Percentiles rank a stretch among this genome's conserved stretches.
Conservation (phyloP, 108 stramenopile genomes). For the Ochromonas danica region DNA sequence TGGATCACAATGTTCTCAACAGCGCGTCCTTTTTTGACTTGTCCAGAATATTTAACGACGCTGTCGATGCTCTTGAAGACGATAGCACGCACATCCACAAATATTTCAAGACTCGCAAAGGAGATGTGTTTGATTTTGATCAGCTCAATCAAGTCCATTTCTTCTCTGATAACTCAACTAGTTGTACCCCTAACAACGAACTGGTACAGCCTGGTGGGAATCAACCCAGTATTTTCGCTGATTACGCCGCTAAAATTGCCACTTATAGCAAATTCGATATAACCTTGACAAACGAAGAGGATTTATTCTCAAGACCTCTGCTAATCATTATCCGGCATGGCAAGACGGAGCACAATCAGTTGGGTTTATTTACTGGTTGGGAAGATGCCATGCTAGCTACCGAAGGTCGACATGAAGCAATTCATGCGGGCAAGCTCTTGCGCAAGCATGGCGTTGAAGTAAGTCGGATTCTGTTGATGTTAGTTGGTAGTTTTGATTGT, state of each 20-base stretch:
- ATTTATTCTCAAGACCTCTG: constrained; percentile 41
- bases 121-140: neutral
- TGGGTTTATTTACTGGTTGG: constrained; percentile 90
- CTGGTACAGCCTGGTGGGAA: too few relatives aligned
- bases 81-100: neutral
- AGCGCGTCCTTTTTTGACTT: neutral
- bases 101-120: neutral
- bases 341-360: constrained; percentile 83
- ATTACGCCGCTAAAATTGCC: too few relatives aligned
- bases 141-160: neutral
- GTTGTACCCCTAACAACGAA: too few relatives aligned
- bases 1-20: neutral
- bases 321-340: constrained; percentile 89
- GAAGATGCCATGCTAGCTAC: constrained; percentile 75
- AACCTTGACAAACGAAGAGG: too few relatives aligned
- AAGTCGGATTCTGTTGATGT: too few relatives aligned
- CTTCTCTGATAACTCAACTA: neutral
- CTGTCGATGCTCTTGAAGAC: neutral
- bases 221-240: too few relatives aligned
- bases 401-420: constrained; percentile 82
- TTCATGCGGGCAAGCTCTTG: constrained; percentile 69
- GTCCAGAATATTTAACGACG: too few relatives aligned
- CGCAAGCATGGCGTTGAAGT: constrained; percentile 64
- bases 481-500: too few relatives aligned
- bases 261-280: too few relatives aligned